These are phyloP conservation scores for Marsdenia floribunda DNA, from an alignment of 257 asterid genomes.

Conservation along the genomic window DNA sequence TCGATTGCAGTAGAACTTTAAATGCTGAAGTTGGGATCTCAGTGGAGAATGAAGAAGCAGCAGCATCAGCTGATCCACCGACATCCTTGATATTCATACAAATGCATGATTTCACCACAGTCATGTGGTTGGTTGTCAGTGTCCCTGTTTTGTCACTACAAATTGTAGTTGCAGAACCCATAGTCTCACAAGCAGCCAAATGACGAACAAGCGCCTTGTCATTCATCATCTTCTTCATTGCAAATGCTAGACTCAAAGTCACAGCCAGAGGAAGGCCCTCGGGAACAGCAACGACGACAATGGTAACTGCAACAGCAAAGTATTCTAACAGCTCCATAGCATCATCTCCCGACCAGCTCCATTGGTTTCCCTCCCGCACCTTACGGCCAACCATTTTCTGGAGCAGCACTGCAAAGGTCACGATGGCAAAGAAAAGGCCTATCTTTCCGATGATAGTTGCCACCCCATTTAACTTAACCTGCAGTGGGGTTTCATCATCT, in stretches of 20 bases:
- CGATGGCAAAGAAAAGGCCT: constrained; percentile 71
- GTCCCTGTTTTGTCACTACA: constrained; percentile 96
- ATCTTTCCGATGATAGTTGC: constrained; percentile 88
- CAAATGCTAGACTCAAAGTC: constrained; percentile 84
- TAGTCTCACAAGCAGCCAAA: constrained; percentile 92
- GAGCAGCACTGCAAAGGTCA: constrained; percentile 73
- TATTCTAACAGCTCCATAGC: constrained; percentile 70
- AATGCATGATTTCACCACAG: constrained; percentile 77
- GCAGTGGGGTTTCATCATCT: constrained; percentile 84
- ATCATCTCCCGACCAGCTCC: constrained; percentile 67
- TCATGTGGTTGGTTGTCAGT: constrained; percentile 81
- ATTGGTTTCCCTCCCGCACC: constrained; percentile 36
- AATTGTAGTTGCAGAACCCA: constrained; percentile 90
- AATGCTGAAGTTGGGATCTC: constrained; percentile 43
- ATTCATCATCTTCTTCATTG: constrained; percentile 95
- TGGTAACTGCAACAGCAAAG: constrained; percentile 84
- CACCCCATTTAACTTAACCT: constrained; percentile 83
- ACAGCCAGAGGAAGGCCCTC: constrained; percentile 94
- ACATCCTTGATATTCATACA: constrained; percentile 51
- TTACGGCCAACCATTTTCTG: constrained; percentile 61
- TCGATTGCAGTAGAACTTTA: constrained; percentile 53
- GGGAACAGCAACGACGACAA: constrained; percentile 91
- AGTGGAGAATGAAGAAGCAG: constrained; percentile 32
- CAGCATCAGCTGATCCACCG: constrained; percentile 26
- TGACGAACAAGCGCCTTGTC: constrained; percentile 91